These are phyloP conservation scores for Saksenaea vasiformis DNA, from an alignment of 371 early-diverging fungal genomes.

Conservation along the genomic window DNA sequence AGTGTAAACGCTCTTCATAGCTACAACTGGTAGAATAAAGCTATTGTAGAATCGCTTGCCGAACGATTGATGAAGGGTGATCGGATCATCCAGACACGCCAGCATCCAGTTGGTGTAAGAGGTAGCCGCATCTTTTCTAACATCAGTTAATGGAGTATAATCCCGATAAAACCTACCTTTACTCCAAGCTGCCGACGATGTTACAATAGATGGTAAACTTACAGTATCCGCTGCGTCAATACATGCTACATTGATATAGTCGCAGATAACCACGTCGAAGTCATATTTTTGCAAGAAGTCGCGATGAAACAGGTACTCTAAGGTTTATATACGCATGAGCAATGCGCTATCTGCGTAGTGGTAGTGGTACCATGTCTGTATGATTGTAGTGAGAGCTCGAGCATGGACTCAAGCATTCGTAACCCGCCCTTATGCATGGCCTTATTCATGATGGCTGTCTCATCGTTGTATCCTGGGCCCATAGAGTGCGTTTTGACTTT, in stretches of 20 bases:
- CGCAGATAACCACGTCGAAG: conserved; percentile 16
- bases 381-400: no score
- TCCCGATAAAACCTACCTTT: neutral
- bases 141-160: no score
- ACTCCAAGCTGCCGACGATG: neutral
- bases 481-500: no score
- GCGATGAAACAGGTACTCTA: neutral
- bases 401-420: no score
- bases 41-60: conserved; percentile 16
- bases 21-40: conserved; percentile 11
- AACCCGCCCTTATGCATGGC: no score
- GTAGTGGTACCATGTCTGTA: no score
- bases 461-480: no score
- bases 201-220: conserved; percentile 11
- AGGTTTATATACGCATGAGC: neutral
- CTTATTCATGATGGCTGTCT: no score
- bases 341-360: no score
- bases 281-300: conserved; percentile 2
- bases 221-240: conserved; percentile 4
- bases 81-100: conserved; percentile 6
- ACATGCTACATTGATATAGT: conserved; percentile 1
- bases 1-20: neutral
- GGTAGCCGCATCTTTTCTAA: conserved; percentile 16
- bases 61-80: conserved; percentile 13
- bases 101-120: conserved; percentile 24